Conservation (phyloP, 139 green algal species). For the Picocystis salinarum region DNA sequence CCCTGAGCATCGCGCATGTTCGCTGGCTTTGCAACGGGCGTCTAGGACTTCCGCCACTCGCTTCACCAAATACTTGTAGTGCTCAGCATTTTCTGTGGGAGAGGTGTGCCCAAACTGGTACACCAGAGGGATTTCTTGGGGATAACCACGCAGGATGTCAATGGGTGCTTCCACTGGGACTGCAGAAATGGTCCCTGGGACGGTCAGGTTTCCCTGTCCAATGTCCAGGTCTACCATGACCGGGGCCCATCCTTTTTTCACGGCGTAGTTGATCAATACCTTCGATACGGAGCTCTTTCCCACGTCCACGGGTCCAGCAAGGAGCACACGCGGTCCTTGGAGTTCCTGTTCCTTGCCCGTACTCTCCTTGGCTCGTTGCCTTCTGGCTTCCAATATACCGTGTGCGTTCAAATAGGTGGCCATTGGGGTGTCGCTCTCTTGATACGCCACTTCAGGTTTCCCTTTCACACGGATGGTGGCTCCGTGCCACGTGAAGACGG, state of each 20-base stretch:
- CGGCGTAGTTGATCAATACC: constrained; percentile 73
- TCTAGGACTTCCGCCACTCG: constrained; percentile 25
- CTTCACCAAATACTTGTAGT: constrained; percentile 60
- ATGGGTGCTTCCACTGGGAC: constrained; percentile 56
- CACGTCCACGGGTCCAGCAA: constrained; percentile 67
- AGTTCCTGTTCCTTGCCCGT: not conserved
- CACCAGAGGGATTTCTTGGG: constrained; percentile 30
- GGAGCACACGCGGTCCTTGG: constrained; percentile 26
- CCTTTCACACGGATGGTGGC: constrained; percentile 35
- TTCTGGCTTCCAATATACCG: constrained; percentile 14
- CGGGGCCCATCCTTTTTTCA: constrained; percentile 39
- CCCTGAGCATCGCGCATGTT: constrained; percentile 29
- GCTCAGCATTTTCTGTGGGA: constrained; percentile 44
- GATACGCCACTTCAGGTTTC: constrained; percentile 38
- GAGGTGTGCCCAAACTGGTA: constrained; percentile 62
- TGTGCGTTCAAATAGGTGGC: constrained; percentile 59
- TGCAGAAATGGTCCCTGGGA: constrained; percentile 60
- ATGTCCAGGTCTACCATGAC: constrained; percentile 77
- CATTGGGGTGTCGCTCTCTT: constrained; percentile 54
- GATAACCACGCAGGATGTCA: constrained; percentile 44
- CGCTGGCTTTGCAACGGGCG: not conserved
- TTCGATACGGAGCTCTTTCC: constrained; percentile 65
- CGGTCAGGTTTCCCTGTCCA: constrained; percentile 64
- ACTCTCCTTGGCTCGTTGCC: not conserved
- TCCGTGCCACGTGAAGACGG: constrained; percentile 63